phyloP scores from a whole-genome alignment of 2,329 filamentous ascomycete species.

The Paracoccidioides lutzii region DNA sequence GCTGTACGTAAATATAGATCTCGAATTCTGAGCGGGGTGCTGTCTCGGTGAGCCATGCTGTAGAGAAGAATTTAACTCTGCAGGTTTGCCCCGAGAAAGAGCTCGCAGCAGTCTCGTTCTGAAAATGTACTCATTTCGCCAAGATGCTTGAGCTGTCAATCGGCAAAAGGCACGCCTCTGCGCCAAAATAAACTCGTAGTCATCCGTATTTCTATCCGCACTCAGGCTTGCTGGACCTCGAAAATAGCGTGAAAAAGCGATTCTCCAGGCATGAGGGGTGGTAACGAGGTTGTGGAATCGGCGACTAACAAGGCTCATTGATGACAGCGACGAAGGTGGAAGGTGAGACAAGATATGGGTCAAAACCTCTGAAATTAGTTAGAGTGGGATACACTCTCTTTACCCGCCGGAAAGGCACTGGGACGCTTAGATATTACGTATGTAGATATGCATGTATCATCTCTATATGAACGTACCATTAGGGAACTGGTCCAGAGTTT shows the following conservation, averaged over 20 bases:
- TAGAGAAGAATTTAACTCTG: constrained; percentile 37
- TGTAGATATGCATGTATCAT: too few species aligned
- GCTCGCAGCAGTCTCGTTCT: constrained; percentile 74
- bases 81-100: constrained; percentile 66
- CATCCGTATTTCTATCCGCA: constrained; percentile 32
- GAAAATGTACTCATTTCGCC: constrained; percentile 90
- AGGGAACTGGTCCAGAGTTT: constrained; percentile 51
- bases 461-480: constrained; percentile 50
- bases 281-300: constrained; percentile 79
- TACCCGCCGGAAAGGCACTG: too few species aligned
- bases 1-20: constrained; percentile 70
- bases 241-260: constrained; percentile 84
- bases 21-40: constrained; percentile 50
- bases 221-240: constrained; percentile 55
- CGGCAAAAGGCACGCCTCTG: constrained; percentile 71
- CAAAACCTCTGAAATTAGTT: constrained; percentile 56
- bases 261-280: constrained; percentile 84
- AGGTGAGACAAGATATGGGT: constrained; percentile 86
- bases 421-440: too few species aligned
- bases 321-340: constrained; percentile 67
- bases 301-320: constrained; percentile 73
- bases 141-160: constrained; percentile 72
- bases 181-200: constrained; percentile 47
- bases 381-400: too few species aligned
- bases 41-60: constrained; percentile 41